Percentiles rank a stretch among this genome's conserved stretches.
Conservation (phyloP, 768 basidiomycete species). For the Suillus paluster region DNA sequence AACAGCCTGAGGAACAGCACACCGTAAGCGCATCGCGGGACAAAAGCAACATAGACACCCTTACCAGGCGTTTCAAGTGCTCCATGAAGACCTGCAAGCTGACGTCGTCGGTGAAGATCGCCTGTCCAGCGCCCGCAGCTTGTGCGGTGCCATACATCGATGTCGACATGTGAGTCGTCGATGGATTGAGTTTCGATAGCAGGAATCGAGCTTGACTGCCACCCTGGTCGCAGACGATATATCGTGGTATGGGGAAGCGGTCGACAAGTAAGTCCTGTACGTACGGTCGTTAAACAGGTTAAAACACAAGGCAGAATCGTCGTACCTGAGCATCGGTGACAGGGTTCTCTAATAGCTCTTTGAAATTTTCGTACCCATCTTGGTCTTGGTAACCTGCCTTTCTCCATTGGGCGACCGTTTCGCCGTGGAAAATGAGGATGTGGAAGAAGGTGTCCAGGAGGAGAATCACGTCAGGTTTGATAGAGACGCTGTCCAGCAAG, state of each 20-base stretch:
- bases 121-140: slow-evolving; percentile 74
- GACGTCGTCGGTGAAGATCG: slow-evolving; percentile 99
- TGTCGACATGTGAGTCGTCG: slow-evolving; percentile 94
- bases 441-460: slow-evolving; percentile 99
- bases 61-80: slow-evolving; percentile 88
- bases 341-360: slow-evolving; percentile 87
- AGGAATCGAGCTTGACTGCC: slow-evolving; percentile 99
- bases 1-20: slow-evolving; percentile 50
- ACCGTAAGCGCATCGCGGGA: background rate
- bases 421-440: slow-evolving; percentile 99
- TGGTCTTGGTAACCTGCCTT: slow-evolving; percentile 99
- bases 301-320: slow-evolving; percentile 3
- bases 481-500: slow-evolving; percentile 94
- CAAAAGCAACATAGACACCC: slow-evolving; percentile 28
- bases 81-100: slow-evolving; percentile 99
- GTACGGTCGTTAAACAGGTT: slow-evolving; percentile 7
- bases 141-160: slow-evolving; percentile 86
- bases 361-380: slow-evolving; percentile 98
- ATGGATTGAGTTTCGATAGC: slow-evolving; percentile 94
- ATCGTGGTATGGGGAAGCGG: slow-evolving; percentile 96
- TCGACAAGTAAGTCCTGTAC: slow-evolving; percentile 89
- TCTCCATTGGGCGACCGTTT: slow-evolving; percentile 96
- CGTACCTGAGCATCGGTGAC: slow-evolving; percentile 85
- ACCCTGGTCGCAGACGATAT: slow-evolving; percentile 97
- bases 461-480: slow-evolving; percentile 95